Conservation (phyloP, 1,284 basidiomycete species). For the Gymnopus androsaceus region DNA sequence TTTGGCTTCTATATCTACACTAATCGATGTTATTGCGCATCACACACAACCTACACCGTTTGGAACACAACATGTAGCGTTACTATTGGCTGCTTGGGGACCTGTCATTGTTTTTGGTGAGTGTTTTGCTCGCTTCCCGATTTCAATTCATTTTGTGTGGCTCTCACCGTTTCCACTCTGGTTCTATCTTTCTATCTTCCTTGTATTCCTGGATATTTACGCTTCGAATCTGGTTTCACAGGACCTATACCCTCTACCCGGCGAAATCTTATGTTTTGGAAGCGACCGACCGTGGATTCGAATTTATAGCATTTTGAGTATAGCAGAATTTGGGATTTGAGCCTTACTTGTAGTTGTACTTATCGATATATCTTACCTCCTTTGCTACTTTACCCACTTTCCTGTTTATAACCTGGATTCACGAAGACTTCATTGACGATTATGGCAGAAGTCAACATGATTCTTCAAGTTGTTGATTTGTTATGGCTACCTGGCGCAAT, state of each 20-base stretch:
- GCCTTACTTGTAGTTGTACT: no score
- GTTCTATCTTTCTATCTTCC: background rate
- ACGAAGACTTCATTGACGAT: no score
- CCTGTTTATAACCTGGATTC: no score
- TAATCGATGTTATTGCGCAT: conserved; percentile 45
- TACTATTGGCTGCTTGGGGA: conserved; percentile 54
- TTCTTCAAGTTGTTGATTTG: no score
- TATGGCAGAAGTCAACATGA: no score
- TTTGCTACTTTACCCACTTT: no score
- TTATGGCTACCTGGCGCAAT: conserved; percentile 72
- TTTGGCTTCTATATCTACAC: conserved; percentile 49
- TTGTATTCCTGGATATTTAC: background rate
- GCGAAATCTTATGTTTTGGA: conserved; percentile 7
- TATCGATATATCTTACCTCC: no score
- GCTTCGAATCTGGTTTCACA: background rate
- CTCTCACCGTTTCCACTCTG: background rate
- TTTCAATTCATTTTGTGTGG: no score
- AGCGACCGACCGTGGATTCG: background rate
- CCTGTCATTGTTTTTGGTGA: conserved; percentile 49
- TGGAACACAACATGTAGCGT: conserved; percentile 57
- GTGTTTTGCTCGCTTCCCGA: no score
- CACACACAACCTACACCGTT: conserved; percentile 40
- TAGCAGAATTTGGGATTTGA: no score
- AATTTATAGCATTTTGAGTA: background rate
- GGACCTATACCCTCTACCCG: conserved; percentile 3